Percentiles rank a stretch among this genome's conserved stretches.
Evolutionary conservation across 1,284 basidiomycete genomes (phyloP).

Genomic region (Apiotrichum akiyoshidainum): DNA sequence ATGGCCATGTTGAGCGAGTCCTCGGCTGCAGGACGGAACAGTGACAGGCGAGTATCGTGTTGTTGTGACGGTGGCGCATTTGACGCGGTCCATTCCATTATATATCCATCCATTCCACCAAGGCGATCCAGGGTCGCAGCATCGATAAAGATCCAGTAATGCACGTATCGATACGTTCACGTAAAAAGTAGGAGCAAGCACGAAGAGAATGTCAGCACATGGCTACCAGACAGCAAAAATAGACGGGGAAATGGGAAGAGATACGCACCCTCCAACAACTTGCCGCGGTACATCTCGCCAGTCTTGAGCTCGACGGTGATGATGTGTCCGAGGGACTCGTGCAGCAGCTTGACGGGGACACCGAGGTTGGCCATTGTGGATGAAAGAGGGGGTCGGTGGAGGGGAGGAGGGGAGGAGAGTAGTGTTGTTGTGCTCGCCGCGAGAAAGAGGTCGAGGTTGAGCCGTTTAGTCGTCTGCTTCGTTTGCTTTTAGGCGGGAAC

Average conservation of each 20-base stretch:
- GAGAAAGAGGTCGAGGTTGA: no score
- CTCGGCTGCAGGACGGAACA: slow-evolving; percentile 65
- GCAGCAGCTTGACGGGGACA: slow-evolving; percentile 86
- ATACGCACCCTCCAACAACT: slow-evolving; percentile 79
- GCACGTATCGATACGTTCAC: no score
- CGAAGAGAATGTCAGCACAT: background rate
- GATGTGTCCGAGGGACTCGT: slow-evolving; percentile 91
- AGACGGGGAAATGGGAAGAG: background rate
- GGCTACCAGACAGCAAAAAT: background rate
- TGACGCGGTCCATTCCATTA: no score
- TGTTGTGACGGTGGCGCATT: no score
- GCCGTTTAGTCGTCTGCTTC: no score
- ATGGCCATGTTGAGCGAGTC: slow-evolving; percentile 97
- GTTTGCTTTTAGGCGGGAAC: no score
- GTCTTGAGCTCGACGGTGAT: slow-evolving; percentile 98
- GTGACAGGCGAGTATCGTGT: slow-evolving; percentile 2
- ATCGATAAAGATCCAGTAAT: no score
- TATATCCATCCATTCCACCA: no score
- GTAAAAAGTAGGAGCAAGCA: background rate
- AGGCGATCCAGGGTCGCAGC: no score
- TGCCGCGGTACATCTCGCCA: slow-evolving; percentile 88
- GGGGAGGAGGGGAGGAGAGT: background rate
- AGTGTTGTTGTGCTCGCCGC: background rate
- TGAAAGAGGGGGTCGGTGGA: background rate
- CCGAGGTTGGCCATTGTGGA: slow-evolving; percentile 62